Evolutionary conservation across 139 green algal species (phyloP).

Genomic region (Volvox africanus): DNA sequence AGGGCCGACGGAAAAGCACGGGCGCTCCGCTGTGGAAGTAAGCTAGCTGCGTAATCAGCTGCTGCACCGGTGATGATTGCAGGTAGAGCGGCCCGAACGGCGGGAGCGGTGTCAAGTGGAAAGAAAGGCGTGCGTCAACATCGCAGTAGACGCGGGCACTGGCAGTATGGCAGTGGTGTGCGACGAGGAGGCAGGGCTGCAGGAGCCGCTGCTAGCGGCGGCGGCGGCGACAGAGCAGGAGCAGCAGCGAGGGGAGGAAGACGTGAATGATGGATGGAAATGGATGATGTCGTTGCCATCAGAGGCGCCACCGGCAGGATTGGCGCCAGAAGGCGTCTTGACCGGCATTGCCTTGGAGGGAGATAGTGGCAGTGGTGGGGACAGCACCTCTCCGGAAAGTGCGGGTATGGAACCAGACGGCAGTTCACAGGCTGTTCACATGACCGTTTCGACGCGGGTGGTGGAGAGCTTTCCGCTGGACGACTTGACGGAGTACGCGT

Average conservation of each 20-base stretch:
- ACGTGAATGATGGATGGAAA: no score
- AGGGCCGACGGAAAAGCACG: no score
- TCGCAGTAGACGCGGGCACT: not conserved
- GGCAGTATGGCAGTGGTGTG: not conserved
- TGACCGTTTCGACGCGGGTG: not conserved
- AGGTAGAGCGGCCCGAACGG: not conserved
- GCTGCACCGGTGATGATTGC: no score
- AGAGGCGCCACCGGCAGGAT: not conserved
- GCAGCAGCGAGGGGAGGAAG: not conserved
- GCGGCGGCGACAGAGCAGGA: not conserved
- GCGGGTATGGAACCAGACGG: not conserved
- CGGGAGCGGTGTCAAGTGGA: not conserved
- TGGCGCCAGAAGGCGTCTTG: no score
- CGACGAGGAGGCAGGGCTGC: conserved; percentile 17
- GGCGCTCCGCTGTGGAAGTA: no score
- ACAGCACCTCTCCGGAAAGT: not conserved
- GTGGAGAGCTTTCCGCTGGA: conserved; percentile 10
- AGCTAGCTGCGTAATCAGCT: no score
- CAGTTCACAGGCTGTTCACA: no score
- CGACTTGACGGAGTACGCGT: not conserved
- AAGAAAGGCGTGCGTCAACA: not conserved
- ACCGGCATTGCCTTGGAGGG: no score
- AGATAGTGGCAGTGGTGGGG: not conserved
- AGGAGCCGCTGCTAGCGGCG: not conserved
- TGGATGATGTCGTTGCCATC: no score